phyloP scores from a whole-genome alignment of 2,329 filamentous ascomycete genomes.

The Alternaria postmessia region DNA sequence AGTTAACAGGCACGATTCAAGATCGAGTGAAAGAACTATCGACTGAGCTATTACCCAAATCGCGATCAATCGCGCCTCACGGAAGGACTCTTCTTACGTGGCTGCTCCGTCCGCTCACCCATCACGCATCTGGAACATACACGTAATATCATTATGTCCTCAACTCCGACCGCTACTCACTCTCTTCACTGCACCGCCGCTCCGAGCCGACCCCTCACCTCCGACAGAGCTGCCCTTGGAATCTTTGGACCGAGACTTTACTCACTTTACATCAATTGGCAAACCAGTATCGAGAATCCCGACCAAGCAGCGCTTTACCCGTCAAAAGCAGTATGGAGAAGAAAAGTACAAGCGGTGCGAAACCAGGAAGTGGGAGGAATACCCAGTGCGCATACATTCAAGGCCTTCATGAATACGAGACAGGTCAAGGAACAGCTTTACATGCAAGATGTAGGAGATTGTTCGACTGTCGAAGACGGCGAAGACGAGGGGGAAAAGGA shows the following conservation, averaged over 20 bases:
- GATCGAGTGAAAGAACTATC: neutral
- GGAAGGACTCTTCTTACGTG: neutral
- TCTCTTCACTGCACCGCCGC: neutral
- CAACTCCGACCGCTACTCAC: neutral
- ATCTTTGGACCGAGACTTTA: conserved; percentile 1
- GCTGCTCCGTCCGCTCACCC: neutral
- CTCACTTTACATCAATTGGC: conserved; percentile 1
- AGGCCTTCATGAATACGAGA: neutral
- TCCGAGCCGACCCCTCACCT: neutral
- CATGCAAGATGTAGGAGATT: neutral
- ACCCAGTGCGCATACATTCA: conserved; percentile 1
- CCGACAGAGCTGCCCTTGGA: neutral
- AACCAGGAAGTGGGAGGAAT: neutral
- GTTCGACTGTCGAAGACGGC: neutral
- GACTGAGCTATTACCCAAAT: neutral
- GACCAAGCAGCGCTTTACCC: neutral
- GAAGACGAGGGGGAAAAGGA: neutral
- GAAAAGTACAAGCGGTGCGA: neutral
- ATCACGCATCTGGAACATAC: neutral
- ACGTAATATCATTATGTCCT: neutral
- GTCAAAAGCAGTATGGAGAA: neutral
- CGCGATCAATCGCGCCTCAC: neutral
- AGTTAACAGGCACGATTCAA: neutral
- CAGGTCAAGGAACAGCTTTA: neutral
- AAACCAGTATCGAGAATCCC: neutral